A percentile compares a stretch with the other conserved stretches of the same genome.
Evolutionary conservation across 352 stramenopile species (phyloP).

Genomic region (Phytopythium montanum): DNA sequence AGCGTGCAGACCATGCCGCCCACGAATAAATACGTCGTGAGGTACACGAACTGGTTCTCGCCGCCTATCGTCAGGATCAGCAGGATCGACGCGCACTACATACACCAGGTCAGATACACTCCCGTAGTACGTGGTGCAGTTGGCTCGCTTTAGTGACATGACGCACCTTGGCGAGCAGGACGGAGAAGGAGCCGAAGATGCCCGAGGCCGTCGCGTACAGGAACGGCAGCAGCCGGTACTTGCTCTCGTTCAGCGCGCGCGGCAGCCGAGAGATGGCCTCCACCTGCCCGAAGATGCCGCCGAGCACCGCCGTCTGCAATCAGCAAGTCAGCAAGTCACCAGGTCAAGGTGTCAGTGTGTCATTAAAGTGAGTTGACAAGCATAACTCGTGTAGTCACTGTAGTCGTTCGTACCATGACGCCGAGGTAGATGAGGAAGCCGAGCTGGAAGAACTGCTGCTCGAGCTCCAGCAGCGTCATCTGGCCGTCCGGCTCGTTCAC

Average conservation of each 20-base stretch:
- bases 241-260: constrained; percentile 44
- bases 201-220: constrained; percentile 79
- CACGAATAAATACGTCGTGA: constrained; percentile 83
- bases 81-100: constrained; percentile 72
- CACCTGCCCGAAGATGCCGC: constrained; percentile 70
- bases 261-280: constrained; percentile 56
- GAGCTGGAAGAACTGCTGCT: constrained; percentile 74
- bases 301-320: constrained; percentile 49
- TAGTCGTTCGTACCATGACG: constrained; percentile 70
- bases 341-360: too few relatives aligned
- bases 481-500: constrained; percentile 79
- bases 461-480: constrained; percentile 72
- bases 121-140: too few relatives aligned
- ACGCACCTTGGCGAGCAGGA: constrained; percentile 72
- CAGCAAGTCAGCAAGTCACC: background rate
- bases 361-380: too few relatives aligned
- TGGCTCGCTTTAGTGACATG: too few relatives aligned
- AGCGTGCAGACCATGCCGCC: constrained; percentile 79
- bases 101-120: too few relatives aligned
- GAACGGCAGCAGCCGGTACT: constrained; percentile 68
- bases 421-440: constrained; percentile 78
- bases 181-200: constrained; percentile 82
- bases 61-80: constrained; percentile 74
- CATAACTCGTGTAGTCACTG: too few relatives aligned
- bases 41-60: constrained; percentile 84